Conservation (phyloP, 2,329 filamentous ascomycete species). For the Pyrenochaeta sp. region DNA sequence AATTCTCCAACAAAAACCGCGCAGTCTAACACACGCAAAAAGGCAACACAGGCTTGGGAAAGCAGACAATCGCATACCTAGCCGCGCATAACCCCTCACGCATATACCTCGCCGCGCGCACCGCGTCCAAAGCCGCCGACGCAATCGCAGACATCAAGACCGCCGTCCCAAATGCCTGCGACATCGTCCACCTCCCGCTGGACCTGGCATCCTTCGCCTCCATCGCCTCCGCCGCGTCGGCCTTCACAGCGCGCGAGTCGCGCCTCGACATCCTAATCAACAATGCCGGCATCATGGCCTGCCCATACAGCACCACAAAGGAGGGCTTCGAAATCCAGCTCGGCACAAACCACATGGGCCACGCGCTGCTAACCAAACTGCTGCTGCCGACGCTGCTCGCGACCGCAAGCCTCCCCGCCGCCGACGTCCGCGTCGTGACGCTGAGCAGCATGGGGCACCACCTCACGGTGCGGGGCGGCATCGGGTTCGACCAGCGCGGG, state of each 20-base stretch:
- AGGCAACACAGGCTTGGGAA: constrained; percentile 58
- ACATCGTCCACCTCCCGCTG: constrained; percentile 49
- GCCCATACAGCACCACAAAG: constrained; percentile 48
- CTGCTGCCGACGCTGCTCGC: constrained; percentile 53
- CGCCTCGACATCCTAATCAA: constrained; percentile 57
- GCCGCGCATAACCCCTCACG: constrained; percentile 52
- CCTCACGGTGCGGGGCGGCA: constrained; percentile 33
- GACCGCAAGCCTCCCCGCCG: constrained; percentile 47
- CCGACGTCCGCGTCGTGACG: constrained; percentile 57
- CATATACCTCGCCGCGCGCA: constrained; percentile 59
- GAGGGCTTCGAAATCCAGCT: constrained; percentile 61
- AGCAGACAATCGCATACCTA: constrained; percentile 54
- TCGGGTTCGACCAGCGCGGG: constrained; percentile 45
- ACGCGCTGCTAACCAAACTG: constrained; percentile 56
- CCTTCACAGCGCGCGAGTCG: constrained; percentile 44
- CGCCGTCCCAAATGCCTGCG: constrained; percentile 41
- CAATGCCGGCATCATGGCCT: constrained; percentile 56
- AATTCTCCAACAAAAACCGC: neutral
- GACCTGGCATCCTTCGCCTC: constrained; percentile 54
- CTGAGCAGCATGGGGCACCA: constrained; percentile 45
- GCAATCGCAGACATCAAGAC: constrained; percentile 52
- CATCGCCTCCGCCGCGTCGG: constrained; percentile 45
- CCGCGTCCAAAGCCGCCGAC: constrained; percentile 49
- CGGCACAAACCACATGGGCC: constrained; percentile 61
- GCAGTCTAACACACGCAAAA: no score